Percentiles rank a stretch among this genome's conserved stretches.
Conservation (phyloP, 2,329 filamentous ascomycete species). For the Colletotrichum spinosum region DNA sequence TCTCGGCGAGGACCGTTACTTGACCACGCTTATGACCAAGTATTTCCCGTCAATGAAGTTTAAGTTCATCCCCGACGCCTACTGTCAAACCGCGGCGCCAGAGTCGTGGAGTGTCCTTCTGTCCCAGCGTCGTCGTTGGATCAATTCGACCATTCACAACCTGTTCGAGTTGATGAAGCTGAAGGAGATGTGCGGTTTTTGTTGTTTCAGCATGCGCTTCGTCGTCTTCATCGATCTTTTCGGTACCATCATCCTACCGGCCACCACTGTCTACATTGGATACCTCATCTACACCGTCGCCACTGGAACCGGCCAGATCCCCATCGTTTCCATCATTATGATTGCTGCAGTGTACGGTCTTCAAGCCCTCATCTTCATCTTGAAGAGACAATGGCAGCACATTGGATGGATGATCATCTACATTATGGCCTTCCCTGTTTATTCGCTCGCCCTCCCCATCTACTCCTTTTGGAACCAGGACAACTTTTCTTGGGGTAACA, state of each 20-base stretch:
- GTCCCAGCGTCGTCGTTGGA: conserved; percentile 99
- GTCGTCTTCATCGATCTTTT: conserved; percentile 94
- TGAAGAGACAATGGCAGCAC: conserved; percentile 98
- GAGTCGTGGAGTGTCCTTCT: conserved; percentile 94
- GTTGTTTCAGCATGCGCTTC: conserved; percentile 98
- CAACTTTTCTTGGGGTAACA: conserved; percentile 99
- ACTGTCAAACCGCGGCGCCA: conserved; percentile 92
- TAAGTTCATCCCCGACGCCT: conserved; percentile 95
- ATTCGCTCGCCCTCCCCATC: conserved; percentile 88
- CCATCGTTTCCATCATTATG: conserved; percentile 88
- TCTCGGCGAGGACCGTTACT: conserved; percentile 94
- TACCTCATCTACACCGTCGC: conserved; percentile 88
- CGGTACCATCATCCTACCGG: conserved; percentile 91
- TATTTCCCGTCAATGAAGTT: conserved; percentile 95
- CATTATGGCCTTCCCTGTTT: conserved; percentile 93
- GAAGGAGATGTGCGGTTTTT: conserved; percentile 97
- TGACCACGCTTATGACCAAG: conserved; percentile 98
- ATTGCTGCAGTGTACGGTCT: conserved; percentile 93
- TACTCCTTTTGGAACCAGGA: conserved; percentile 99
- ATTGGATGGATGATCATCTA: conserved; percentile 99
- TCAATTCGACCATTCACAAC: conserved; percentile 99
- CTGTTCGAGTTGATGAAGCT: conserved; percentile 89
- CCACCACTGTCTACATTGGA: conserved; percentile 85
- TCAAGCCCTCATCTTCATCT: conserved; percentile 94
- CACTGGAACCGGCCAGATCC: conserved; percentile 78